Base-by-base conservation (phyloP, 495 filamentous ascomycete genomes). In the Xylaria nigripes region DNA sequence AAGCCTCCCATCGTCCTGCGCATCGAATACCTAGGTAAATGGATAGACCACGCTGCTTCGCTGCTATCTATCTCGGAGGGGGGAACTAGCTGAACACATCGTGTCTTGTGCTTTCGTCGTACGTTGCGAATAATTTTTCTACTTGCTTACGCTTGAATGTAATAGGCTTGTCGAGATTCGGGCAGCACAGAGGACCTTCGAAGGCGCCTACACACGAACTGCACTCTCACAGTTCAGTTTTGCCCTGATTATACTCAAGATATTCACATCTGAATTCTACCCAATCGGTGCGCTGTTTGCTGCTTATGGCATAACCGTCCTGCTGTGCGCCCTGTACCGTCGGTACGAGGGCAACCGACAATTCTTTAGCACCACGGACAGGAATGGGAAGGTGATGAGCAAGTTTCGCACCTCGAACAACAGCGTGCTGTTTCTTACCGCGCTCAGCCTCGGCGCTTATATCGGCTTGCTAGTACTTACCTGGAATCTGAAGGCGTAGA, bases 221-320 rank as follows among this genome's bases (percentile, higher is more conserved):
- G 89, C 92, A 0, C 83, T 97, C 29, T 86, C 85, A 2, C 91
- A 96, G 68, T 97, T 96, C 78, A 89, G 84, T 47, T 97, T 98
- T 64, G 83, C 92, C 41, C 83, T 98, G 16, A 83, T 98, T 54
- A 86, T 98, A 8, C 81, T 98, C 47, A 94, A 92, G 72, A 95
- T 98, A 68, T 97, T 97, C 75, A 96, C 89, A 21, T 77, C 81
- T 41, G 90, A 96, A 63, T 96, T 97, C 78, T 97, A 96, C 71
- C 79, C 83, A 58, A 92, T 95, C 58, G 91, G 90, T 16, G 91
- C 91, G 2, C 76, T 96, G 18, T 95, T 95, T 63, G 90, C 92
- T 6, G 83, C 88, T 30, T 96, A 96, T 60, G 92, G 94, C 0
- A 83, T 86, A 16, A 87, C 87, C 13, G 80, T 98, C 13, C 70